phyloP scores from a whole-genome alignment of 1,284 basidiomycete genomes.

The Pascua guehoae region DNA sequence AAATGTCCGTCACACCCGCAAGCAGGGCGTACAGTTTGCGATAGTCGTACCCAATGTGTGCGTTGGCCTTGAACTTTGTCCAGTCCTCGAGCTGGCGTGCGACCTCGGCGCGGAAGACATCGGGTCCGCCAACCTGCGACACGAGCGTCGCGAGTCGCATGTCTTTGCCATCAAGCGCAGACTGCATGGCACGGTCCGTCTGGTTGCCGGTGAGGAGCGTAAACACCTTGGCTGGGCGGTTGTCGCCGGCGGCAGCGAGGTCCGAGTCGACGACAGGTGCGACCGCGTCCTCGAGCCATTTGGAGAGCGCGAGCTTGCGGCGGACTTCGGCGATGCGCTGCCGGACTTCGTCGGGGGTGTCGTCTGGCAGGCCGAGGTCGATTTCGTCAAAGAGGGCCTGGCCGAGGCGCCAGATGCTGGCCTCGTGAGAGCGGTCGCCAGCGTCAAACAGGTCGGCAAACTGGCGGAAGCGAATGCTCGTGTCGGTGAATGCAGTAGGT shows the following conservation, averaged over 20 bases:
- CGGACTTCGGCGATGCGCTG: constrained; percentile 54
- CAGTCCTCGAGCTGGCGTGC: constrained; percentile 76
- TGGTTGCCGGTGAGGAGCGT: constrained; percentile 82
- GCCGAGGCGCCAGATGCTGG: constrained; percentile 79
- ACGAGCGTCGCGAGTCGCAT: constrained; percentile 88
- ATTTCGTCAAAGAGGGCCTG: constrained; percentile 84
- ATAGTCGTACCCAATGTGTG: constrained; percentile 65
- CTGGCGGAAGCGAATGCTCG: constrained; percentile 69
- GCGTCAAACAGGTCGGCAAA: constrained; percentile 70
- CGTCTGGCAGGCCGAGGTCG: constrained; percentile 62
- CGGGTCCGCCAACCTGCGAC: constrained; percentile 80
- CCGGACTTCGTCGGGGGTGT: constrained; percentile 58
- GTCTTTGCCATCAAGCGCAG: constrained; percentile 71
- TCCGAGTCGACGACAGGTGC: constrained; percentile 70
- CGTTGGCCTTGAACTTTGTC: constrained; percentile 71
- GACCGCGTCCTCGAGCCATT: constrained; percentile 79
- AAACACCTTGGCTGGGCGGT: constrained; percentile 62
- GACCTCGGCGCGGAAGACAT: constrained; percentile 71
- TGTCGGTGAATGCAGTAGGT: constrained; percentile 59
- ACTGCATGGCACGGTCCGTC: constrained; percentile 73
- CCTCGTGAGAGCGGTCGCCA: constrained; percentile 70
- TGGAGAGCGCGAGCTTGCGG: constrained; percentile 75
- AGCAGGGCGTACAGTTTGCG: constrained; percentile 82
- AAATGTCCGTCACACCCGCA: constrained; percentile 68
- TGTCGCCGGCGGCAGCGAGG: constrained; percentile 55